Evolutionary conservation across 768 basidiomycete genomes (phyloP).

Genomic region (Suillus weaverae): DNA sequence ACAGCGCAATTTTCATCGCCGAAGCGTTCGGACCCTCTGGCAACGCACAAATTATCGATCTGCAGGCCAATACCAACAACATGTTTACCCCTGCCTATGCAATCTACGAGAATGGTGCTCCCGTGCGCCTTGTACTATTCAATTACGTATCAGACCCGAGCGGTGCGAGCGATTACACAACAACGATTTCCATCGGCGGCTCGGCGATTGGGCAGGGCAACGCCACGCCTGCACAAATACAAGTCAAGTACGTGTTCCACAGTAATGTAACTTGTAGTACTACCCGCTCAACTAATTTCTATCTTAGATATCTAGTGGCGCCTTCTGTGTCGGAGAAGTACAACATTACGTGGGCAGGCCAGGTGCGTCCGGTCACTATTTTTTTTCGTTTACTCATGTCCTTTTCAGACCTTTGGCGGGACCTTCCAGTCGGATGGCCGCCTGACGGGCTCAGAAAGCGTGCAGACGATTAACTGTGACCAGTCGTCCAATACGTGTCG

Average conservation of each 20-base stretch:
- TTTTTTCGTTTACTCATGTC: background rate
- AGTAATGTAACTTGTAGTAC: background rate
- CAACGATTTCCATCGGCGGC: constrained; percentile 35
- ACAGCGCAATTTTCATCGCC: constrained; percentile 38
- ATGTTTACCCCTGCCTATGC: constrained; percentile 47
- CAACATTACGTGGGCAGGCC: constrained; percentile 51
- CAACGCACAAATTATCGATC: constrained; percentile 37
- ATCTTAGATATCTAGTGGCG: constrained; percentile 35
- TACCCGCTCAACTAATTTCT: background rate
- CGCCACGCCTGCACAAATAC: constrained; percentile 25
- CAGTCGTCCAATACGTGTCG: constrained; percentile 19
- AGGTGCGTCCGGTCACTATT: constrained; percentile 28
- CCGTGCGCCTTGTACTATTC: constrained; percentile 44
- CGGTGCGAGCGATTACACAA: constrained; percentile 41
- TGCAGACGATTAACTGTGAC: constrained; percentile 23
- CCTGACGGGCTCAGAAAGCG: constrained; percentile 16
- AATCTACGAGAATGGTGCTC: constrained; percentile 66
- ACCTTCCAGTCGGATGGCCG: constrained; percentile 29
- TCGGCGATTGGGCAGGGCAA: constrained; percentile 11
- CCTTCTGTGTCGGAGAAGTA: constrained; percentile 41
- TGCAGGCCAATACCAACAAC: constrained; percentile 26
- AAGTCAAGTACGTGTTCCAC: constrained; percentile 30
- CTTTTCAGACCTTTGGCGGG: constrained; percentile 25
- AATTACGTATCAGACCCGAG: constrained; percentile 47
- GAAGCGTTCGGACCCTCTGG: constrained; percentile 39